phyloP scores from a whole-genome alignment of 2,329 filamentous ascomycete species.

The Diaporthe sp. region DNA sequence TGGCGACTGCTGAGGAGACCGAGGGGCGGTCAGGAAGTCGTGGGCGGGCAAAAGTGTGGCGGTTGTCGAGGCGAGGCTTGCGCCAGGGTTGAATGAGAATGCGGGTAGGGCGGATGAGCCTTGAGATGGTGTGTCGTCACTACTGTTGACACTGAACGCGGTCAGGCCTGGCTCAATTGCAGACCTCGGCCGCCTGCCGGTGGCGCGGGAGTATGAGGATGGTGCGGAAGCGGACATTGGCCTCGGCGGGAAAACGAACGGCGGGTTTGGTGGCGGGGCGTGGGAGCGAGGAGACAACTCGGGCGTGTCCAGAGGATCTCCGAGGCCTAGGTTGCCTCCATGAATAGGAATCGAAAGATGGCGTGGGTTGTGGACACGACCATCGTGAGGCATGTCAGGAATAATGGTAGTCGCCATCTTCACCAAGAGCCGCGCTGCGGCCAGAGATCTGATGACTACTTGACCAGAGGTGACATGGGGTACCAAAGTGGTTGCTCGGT shows the following conservation, averaged over 20 bases:
- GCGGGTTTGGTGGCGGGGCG: constrained; percentile 71
- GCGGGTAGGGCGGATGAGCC: constrained; percentile 63
- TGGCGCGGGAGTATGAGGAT: constrained; percentile 60
- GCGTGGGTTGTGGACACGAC: constrained; percentile 44
- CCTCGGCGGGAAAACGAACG: constrained; percentile 73
- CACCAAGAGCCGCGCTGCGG: constrained; percentile 62
- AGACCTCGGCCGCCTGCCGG: constrained; percentile 66
- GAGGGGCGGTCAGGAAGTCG: constrained; percentile 66
- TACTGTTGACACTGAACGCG: constrained; percentile 49
- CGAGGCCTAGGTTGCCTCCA: constrained; percentile 48
- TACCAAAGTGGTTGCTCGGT: constrained; percentile 37
- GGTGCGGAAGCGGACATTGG: constrained; percentile 63
- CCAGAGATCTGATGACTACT: constrained; percentile 60
- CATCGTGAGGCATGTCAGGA: constrained; percentile 46
- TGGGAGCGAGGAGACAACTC: constrained; percentile 54
- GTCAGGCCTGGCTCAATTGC: constrained; percentile 60
- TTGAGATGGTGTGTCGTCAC: constrained; percentile 46
- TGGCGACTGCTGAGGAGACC: constrained; percentile 63
- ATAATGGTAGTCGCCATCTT: constrained; percentile 53
- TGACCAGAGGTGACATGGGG: constrained; percentile 57
- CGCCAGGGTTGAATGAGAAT: constrained; percentile 58
- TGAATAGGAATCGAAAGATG: constrained; percentile 47
- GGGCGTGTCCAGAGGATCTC: constrained; percentile 46
- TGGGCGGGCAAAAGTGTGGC: constrained; percentile 48
- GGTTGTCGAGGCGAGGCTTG: constrained; percentile 44